A percentile compares a stretch with the other conserved stretches of the same genome.
Conservation (phyloP, 1,284 basidiomycete genomes). For the Phylloboletellus chloephorus region DNA sequence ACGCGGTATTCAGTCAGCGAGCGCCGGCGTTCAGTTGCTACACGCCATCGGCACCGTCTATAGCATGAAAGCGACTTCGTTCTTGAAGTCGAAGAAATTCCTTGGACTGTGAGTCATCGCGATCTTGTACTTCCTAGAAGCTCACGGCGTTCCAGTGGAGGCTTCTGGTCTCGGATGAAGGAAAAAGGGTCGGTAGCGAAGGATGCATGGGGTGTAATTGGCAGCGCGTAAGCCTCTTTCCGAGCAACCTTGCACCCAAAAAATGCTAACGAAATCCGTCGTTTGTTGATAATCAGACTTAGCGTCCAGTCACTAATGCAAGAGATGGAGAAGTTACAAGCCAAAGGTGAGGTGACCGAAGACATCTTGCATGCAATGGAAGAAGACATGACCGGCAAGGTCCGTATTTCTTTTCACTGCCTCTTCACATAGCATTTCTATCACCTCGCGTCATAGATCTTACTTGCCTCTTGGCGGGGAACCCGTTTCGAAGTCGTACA, state of each 20-base stretch:
- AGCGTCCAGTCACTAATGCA: constrained; percentile 45
- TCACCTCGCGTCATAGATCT: constrained; percentile 49
- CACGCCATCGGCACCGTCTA: constrained; percentile 89
- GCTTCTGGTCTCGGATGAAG: constrained; percentile 92
- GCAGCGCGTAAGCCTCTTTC: constrained; percentile 67
- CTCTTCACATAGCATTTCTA: not conserved
- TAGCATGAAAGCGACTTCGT: constrained; percentile 89
- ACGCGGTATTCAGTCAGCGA: constrained; percentile 5
- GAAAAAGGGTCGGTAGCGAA: constrained; percentile 92
- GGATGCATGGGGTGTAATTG: constrained; percentile 91
- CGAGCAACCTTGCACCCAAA: constrained; percentile 23
- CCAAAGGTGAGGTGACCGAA: constrained; percentile 79
- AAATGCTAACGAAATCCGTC: constrained; percentile 1
- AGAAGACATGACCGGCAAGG: constrained; percentile 92
- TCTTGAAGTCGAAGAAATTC: constrained; percentile 88
- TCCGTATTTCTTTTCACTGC: constrained; percentile 23
- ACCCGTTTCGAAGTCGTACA: constrained; percentile 89
- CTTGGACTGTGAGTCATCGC: constrained; percentile 66
- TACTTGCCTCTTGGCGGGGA: constrained; percentile 93
- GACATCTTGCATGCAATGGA: constrained; percentile 86
- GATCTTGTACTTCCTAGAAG: constrained; percentile 16
- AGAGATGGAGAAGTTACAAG: constrained; percentile 90
- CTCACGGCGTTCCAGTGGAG: constrained; percentile 52
- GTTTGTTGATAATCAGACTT: constrained; percentile 14
- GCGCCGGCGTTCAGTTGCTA: constrained; percentile 46